Evolutionary conservation across 306 rosid species (phyloP).

Genomic region (Sicyos edulis): DNA sequence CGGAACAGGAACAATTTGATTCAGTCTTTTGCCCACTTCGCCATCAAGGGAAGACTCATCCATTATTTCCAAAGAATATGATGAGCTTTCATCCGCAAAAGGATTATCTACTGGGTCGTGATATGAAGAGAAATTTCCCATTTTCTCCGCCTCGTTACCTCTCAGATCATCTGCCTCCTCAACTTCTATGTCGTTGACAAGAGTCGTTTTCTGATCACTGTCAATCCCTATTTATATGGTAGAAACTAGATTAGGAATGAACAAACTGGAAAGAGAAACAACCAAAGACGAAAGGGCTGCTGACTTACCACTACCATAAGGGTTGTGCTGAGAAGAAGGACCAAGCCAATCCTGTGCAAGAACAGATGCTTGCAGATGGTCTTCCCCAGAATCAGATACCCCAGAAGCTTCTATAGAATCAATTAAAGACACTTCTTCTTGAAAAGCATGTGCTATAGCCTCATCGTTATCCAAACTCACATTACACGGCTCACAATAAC

Average conservation of each 20-base stretch:
- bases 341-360: constrained; percentile 66
- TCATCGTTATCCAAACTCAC: constrained; percentile 71
- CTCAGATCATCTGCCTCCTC: constrained; percentile 29
- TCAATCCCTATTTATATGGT: constrained; percentile 38
- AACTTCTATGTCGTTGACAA: constrained; percentile 28
- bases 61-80: constrained; percentile 50
- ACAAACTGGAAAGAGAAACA: constrained; percentile 10
- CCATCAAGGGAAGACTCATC: constrained; percentile 80
- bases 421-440: constrained; percentile 64
- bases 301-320: constrained; percentile 33
- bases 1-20: constrained; percentile 80
- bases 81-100: constrained; percentile 31
- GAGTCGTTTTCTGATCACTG: constrained; percentile 30
- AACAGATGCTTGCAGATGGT: constrained; percentile 44
- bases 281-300: constrained; percentile 20
- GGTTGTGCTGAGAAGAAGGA: constrained; percentile 37
- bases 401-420: constrained; percentile 50
- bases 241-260: constrained; percentile 23
- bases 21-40: constrained; percentile 83
- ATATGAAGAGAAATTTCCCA: constrained; percentile 34
- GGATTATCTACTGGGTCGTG: constrained; percentile 36
- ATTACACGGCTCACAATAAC: constrained; percentile 40
- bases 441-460: constrained; percentile 78
- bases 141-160: constrained; percentile 27
- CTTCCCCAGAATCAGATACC: constrained; percentile 35